Evolutionary conservation across 2,329 filamentous ascomycete genomes (phyloP).

Genomic region (Diaporthe batatas): DNA sequence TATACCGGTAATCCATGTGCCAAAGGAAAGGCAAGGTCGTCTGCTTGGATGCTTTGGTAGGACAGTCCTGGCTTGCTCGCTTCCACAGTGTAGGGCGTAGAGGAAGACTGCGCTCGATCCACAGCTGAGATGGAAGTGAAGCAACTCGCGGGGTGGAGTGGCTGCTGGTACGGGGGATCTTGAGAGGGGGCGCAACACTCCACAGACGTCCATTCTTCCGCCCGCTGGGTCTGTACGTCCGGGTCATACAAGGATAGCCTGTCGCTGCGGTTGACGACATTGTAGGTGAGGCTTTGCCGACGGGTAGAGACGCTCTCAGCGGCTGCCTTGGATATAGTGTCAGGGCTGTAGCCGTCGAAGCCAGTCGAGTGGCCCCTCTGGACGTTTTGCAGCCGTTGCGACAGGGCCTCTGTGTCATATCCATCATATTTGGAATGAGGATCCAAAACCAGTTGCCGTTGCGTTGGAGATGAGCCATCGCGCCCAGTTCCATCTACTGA

Average conservation of each 20-base stretch:
- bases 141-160: neutral
- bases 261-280: neutral
- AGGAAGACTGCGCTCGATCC: neutral
- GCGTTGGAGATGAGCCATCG: neutral
- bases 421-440: neutral
- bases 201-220: neutral
- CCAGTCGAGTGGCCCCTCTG: slow-evolving; percentile 7
- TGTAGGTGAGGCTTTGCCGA: neutral
- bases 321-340: neutral
- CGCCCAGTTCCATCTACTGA: neutral
- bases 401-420: neutral
- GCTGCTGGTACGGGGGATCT: neutral
- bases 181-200: neutral
- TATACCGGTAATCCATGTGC: neutral
- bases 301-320: neutral
- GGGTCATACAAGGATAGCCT: neutral
- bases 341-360: slow-evolving; percentile 19
- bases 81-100: neutral
- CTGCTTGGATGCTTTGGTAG: neutral
- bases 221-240: neutral
- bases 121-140: neutral
- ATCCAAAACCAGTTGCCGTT: neutral
- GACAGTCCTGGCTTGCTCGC: neutral
- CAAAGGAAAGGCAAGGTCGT: neutral
- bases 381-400: slow-evolving; percentile 26